A percentile compares a stretch with the other conserved stretches of the same genome.
These are phyloP conservation scores for Paxillus involutus DNA, from an alignment of 768 basidiomycete genomes.

Conservation along the genomic window DNA sequence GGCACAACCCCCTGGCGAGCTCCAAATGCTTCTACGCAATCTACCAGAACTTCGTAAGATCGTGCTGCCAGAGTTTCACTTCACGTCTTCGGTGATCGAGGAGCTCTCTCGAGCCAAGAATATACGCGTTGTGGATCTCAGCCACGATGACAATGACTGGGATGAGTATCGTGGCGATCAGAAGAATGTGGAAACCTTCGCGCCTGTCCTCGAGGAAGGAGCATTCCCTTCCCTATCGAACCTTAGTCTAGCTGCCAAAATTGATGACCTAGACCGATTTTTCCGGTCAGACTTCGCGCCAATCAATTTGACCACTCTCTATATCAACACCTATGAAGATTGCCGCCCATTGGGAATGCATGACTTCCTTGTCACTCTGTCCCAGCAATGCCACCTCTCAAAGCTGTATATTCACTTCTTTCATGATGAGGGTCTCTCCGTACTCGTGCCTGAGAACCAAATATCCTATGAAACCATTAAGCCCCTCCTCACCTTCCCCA, in stretches of 20 bases:
- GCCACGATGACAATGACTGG: slow-evolving; percentile 43
- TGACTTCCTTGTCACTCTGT: no score
- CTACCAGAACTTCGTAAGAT: slow-evolving; percentile 47
- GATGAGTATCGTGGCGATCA: slow-evolving; percentile 48
- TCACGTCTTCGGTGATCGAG: slow-evolving; percentile 48
- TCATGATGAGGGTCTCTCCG: slow-evolving; percentile 8
- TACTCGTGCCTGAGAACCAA: slow-evolving; percentile 20
- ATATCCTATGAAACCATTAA: slow-evolving; percentile 36
- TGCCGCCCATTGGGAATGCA: no score
- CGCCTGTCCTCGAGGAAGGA: slow-evolving; percentile 43
- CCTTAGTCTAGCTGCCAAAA: slow-evolving; percentile 45
- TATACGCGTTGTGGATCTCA: slow-evolving; percentile 52
- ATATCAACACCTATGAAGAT: no score
- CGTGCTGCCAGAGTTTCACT: slow-evolving; percentile 50
- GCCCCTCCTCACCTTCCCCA: slow-evolving; percentile 33
- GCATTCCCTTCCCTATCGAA: slow-evolving; percentile 56
- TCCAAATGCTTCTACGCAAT: slow-evolving; percentile 39
- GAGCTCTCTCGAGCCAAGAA: slow-evolving; percentile 42
- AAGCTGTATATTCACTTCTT: slow-evolving; percentile 34
- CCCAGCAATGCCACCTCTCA: no score
- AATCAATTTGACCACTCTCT: no score
- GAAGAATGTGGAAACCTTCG: slow-evolving; percentile 43
- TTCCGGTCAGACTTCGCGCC: slow-evolving; percentile 41
- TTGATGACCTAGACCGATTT: slow-evolving; percentile 46
- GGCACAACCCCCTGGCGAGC: slow-evolving; percentile 26